Base-by-base conservation (phyloP, 805 yeast species). In the Wickerhamomyces chambardii region DNA sequence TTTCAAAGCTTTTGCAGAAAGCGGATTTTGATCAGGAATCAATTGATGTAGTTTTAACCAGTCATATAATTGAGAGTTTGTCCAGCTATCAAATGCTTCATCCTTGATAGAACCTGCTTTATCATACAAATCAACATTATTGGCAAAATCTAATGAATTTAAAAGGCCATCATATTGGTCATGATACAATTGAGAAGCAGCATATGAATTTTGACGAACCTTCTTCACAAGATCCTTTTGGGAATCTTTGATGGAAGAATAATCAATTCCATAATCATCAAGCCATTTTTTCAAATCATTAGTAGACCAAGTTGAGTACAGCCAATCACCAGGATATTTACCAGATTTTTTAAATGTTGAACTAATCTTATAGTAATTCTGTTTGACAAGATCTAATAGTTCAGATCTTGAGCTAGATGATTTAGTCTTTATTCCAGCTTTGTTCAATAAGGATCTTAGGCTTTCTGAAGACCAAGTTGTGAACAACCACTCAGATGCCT, bases 281-380 rank as follows among this genome's bases (percentile, higher is more conserved):
- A 80, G 58, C 74, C 80, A 74, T 14, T 53, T 45, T 40, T 59
- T 56, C 38, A 80, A 53, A 33, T 70, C 73, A 8, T 64, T 65
- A 8, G 54, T 49, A 17, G 67, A 56, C 85, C 85, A 78, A 24
- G 61, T 44, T 10, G 67, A 59, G 48, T 75, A 77, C 37, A 73
- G 55, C 68, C 70, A 67, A 25, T 61, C 62, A 16, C 78, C 74
- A 6, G 74, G 66, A 37, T 72, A 72, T 29, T 52, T 50, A 6
- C 74, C 73, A 16, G 69, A 59, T 9, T 50, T 52, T 4, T 64
- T 58, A 32, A 55, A 44, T 22, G 49, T 37, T 34, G 59, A 50
- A 12, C 64, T 58, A 36, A 70, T 60, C 11, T 50, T 46, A 34
- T 63, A 58, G 40, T 62, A 68, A 46, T 68, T 60, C 17, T 56